Conservation (phyloP, 2,329 filamentous ascomycete genomes). For the Colletotrichum endophyticum region DNA sequence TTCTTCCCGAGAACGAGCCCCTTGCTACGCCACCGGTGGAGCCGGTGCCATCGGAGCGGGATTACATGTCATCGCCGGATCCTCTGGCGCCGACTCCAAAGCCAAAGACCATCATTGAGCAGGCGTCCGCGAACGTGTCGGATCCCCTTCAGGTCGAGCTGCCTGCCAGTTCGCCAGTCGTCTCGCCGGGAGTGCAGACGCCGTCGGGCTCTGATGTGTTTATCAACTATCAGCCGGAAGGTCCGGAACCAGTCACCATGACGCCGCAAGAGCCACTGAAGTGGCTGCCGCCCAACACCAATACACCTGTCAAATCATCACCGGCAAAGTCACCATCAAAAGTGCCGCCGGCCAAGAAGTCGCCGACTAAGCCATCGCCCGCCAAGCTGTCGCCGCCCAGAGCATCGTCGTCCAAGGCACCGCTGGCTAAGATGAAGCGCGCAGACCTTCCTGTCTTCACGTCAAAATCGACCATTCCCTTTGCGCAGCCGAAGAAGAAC, state of each 20-base stretch:
- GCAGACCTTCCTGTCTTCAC: conserved; percentile 42
- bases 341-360: conserved; percentile 37
- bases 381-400: conserved; percentile 34
- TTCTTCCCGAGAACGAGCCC: neutral
- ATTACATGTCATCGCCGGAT: neutral
- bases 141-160: conserved; percentile 26
- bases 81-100: neutral
- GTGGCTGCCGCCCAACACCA: conserved; percentile 57
- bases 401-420: neutral
- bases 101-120: conserved; percentile 4
- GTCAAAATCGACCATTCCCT: conserved; percentile 52
- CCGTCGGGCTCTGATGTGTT: conserved; percentile 45
- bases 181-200: conserved; percentile 25
- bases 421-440: conserved; percentile 33
- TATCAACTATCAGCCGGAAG: conserved; percentile 61
- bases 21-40: neutral
- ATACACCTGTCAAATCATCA: conserved; percentile 28
- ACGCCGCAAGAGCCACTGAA: conserved; percentile 45
- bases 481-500: conserved; percentile 35
- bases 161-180: conserved; percentile 33
- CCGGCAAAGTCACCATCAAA: conserved; percentile 26
- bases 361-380: conserved; percentile 34
- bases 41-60: neutral
- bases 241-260: conserved; percentile 45
- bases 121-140: conserved; percentile 3